Evolutionary conservation across 331 rosid species (phyloP).

Genomic region (Erythrophleum ivorense): DNA sequence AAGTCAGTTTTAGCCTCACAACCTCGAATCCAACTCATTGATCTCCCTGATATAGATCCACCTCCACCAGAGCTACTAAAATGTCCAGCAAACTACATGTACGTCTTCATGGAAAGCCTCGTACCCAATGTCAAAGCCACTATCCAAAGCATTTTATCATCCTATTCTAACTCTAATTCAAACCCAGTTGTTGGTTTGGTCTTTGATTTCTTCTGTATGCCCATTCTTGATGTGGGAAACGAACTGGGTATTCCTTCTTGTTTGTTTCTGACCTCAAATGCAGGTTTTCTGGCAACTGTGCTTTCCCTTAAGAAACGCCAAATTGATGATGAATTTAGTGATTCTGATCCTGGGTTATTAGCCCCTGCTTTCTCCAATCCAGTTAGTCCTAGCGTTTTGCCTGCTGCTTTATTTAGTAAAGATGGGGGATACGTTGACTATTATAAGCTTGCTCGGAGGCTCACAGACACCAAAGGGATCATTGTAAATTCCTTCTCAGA

Average conservation of each 20-base stretch:
- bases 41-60: slow-evolving; percentile 43
- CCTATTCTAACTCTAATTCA: slow-evolving; percentile 24
- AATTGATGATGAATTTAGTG: slow-evolving; percentile 38
- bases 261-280: slow-evolving; percentile 48
- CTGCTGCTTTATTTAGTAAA: slow-evolving; percentile 37
- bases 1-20: slow-evolving; percentile 36
- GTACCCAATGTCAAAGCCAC: slow-evolving; percentile 50
- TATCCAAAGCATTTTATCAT: slow-evolving; percentile 39
- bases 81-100: slow-evolving; percentile 26
- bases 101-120: slow-evolving; percentile 40
- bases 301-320: slow-evolving; percentile 37
- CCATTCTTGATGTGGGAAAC: slow-evolving; percentile 58
- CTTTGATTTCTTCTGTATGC: slow-evolving; percentile 41
- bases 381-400: slow-evolving; percentile 47
- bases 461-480: slow-evolving; percentile 56
- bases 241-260: slow-evolving; percentile 58
- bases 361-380: slow-evolving; percentile 44
- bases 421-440: slow-evolving; percentile 48
- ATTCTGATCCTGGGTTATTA: slow-evolving; percentile 36
- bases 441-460: slow-evolving; percentile 37
- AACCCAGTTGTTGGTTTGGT: slow-evolving; percentile 44
- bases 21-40: slow-evolving; percentile 44
- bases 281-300: slow-evolving; percentile 44
- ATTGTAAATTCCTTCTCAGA: slow-evolving; percentile 56
- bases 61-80: slow-evolving; percentile 32